Evolutionary conservation across 164 flowering plant genomes (phyloP).

Genomic region (Berberis thunbergii): DNA sequence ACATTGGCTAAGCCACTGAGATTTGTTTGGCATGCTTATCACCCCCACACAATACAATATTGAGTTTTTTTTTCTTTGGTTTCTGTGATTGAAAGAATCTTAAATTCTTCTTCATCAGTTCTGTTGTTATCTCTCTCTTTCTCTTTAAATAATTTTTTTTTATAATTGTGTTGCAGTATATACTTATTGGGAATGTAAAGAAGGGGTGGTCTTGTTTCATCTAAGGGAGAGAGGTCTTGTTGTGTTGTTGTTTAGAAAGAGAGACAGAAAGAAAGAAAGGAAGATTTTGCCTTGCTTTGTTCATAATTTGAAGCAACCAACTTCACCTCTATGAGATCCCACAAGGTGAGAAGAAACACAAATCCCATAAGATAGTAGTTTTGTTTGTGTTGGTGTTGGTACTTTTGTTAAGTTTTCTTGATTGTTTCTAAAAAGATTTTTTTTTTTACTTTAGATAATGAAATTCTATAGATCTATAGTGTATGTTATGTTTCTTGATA

Average conservation of each 20-base stretch:
- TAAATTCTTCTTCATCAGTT: slow-evolving; percentile 16
- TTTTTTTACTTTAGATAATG: not conserved
- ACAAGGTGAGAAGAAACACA: slow-evolving; percentile 11
- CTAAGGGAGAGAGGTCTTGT: not conserved
- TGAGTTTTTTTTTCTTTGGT: not conserved
- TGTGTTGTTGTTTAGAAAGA: not conserved
- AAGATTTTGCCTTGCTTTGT: slow-evolving; percentile 5
- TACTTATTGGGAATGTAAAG: slow-evolving; percentile 26
- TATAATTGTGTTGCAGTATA: slow-evolving; percentile 15
- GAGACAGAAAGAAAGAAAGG: not conserved
- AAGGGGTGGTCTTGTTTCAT: slow-evolving; percentile 14
- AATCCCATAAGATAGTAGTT: not conserved
- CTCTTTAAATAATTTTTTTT: too few species aligned
- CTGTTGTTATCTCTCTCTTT: not conserved
- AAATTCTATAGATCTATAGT: slow-evolving; percentile 4
- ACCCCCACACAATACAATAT: slow-evolving; percentile 8
- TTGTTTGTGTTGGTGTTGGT: slow-evolving; percentile 2
- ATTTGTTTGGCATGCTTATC: slow-evolving; percentile 31
- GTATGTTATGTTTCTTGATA: not conserved
- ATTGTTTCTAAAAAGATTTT: slow-evolving; percentile 4
- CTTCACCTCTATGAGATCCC: slow-evolving; percentile 4
- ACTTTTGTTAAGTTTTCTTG: slow-evolving; percentile 3
- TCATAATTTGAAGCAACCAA: slow-evolving; percentile 1
- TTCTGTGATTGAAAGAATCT: slow-evolving; percentile 17
- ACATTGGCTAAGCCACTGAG: slow-evolving; percentile 23